Percentiles rank a stretch among this genome's conserved stretches.
Conservation (phyloP, 257 asterid species). For the Linaria vulgaris region DNA sequence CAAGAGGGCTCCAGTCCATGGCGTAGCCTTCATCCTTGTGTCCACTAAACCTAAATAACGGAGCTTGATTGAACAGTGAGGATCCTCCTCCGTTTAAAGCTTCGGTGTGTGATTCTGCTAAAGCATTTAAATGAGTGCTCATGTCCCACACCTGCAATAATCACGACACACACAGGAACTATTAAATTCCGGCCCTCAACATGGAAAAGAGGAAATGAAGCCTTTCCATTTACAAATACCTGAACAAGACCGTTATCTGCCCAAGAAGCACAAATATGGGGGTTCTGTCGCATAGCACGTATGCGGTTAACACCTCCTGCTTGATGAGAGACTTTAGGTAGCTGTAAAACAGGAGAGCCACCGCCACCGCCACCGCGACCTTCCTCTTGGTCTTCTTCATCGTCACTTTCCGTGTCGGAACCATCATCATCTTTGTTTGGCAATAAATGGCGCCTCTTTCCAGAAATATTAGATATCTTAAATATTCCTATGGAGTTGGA, state of each 20-base stretch:
- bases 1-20: slow-evolving; percentile 93
- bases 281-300: slow-evolving; percentile 86
- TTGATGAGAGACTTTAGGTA: slow-evolving; percentile 66
- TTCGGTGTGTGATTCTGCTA: slow-evolving; percentile 59
- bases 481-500: slow-evolving; percentile 71
- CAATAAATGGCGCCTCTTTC: slow-evolving; percentile 71
- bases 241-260: slow-evolving; percentile 80
- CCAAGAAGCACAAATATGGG: slow-evolving; percentile 96
- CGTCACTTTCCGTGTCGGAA: slow-evolving; percentile 78
- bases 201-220: neutral
- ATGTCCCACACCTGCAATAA: slow-evolving; percentile 92
- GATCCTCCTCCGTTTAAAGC: slow-evolving; percentile 49
- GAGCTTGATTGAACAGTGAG: slow-evolving; percentile 55
- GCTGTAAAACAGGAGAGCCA: slow-evolving; percentile 72
- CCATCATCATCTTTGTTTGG: slow-evolving; percentile 57
- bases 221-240: slow-evolving; percentile 36
- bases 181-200: neutral
- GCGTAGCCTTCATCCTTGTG: slow-evolving; percentile 98
- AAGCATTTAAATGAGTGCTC: slow-evolving; percentile 68
- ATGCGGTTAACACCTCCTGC: slow-evolving; percentile 86
- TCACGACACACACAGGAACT: no score
- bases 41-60: slow-evolving; percentile 67
- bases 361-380: slow-evolving; percentile 48
- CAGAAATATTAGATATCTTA: slow-evolving; percentile 75
- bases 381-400: slow-evolving; percentile 73